Conservation (phyloP, 2,329 filamentous ascomycete genomes). For the Scedosporium boydii region DNA sequence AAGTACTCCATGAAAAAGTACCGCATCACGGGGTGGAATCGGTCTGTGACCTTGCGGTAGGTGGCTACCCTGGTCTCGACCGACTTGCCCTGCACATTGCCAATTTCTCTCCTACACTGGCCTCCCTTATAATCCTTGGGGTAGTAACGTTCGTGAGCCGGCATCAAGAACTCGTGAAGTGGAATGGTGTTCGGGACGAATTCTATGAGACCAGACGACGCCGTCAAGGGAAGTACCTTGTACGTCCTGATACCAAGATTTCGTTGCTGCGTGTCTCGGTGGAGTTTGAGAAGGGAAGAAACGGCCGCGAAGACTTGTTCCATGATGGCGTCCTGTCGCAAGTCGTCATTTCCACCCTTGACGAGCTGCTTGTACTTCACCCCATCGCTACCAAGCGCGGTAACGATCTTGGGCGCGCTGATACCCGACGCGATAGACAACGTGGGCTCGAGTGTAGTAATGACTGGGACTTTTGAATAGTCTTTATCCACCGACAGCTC, state of each 20-base stretch:
- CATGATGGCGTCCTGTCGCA: constrained; percentile 97
- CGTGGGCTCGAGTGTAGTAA: constrained; percentile 59
- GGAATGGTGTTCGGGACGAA: constrained; percentile 93
- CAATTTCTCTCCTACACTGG: constrained; percentile 71
- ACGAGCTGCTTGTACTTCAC: constrained; percentile 78
- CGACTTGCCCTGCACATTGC: constrained; percentile 58
- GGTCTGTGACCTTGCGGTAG: constrained; percentile 69
- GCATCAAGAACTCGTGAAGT: constrained; percentile 83
- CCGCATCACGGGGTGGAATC: constrained; percentile 85
- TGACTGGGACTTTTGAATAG: constrained; percentile 68
- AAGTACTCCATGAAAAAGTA: constrained; percentile 98
- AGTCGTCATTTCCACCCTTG: constrained; percentile 91
- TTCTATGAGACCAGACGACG: constrained; percentile 84
- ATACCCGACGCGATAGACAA: constrained; percentile 85
- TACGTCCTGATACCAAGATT: constrained; percentile 90
- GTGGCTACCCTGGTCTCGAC: constrained; percentile 62
- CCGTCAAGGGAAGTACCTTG: constrained; percentile 85
- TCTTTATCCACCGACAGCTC: constrained; percentile 62
- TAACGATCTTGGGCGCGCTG: constrained; percentile 89
- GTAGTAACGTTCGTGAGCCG: constrained; percentile 78
- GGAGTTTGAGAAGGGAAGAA: constrained; percentile 76
- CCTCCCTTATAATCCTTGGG: constrained; percentile 72
- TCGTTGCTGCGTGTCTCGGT: constrained; percentile 78
- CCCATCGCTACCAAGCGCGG: constrained; percentile 69
- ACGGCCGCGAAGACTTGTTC: constrained; percentile 98